Evolutionary conservation across 495 filamentous ascomycete species (phyloP).

Genomic region (Eremomyces bilateralis): DNA sequence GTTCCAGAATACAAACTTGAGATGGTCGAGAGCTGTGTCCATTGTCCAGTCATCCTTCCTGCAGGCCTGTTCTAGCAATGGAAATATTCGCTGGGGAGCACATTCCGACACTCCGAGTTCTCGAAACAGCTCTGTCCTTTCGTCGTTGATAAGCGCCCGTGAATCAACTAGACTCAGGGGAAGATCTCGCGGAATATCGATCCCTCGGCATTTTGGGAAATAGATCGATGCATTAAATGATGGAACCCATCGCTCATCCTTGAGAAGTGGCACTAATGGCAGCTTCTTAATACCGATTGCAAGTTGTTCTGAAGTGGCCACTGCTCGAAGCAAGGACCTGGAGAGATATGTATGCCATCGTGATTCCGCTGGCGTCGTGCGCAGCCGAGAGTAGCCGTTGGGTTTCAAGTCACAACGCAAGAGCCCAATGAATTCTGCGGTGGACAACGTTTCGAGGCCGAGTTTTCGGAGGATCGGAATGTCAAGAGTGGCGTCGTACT

Average conservation of each 20-base stretch:
- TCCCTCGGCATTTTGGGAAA: conserved; percentile 2
- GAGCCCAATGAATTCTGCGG: not conserved
- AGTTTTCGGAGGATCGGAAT: conserved; percentile 2
- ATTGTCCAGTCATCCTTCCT: not conserved
- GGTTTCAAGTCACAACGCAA: not conserved
- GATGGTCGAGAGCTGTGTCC: not conserved
- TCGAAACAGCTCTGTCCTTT: not conserved
- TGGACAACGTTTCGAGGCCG: not conserved
- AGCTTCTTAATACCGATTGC: not conserved
- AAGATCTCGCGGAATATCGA: conserved; percentile 1
- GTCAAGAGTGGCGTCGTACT: conserved; percentile 1
- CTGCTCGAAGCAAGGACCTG: too few relatives aligned
- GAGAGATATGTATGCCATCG: conserved; percentile 2
- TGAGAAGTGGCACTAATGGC: conserved; percentile 2
- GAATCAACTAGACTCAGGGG: conserved; percentile 1
- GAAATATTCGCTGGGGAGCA: conserved; percentile 1
- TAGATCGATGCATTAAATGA: conserved; percentile 1
- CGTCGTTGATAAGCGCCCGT: not conserved
- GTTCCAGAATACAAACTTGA: not conserved
- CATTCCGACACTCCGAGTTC: conserved; percentile 3
- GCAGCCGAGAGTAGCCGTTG: too few relatives aligned
- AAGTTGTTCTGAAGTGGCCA: too few relatives aligned
- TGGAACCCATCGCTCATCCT: conserved; percentile 1
- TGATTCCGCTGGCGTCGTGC: not conserved
- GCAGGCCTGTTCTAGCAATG: not conserved